These are phyloP conservation scores for Podospora pseudopauciseta DNA, from an alignment of 495 filamentous ascomycete species.

Conservation along the genomic window DNA sequence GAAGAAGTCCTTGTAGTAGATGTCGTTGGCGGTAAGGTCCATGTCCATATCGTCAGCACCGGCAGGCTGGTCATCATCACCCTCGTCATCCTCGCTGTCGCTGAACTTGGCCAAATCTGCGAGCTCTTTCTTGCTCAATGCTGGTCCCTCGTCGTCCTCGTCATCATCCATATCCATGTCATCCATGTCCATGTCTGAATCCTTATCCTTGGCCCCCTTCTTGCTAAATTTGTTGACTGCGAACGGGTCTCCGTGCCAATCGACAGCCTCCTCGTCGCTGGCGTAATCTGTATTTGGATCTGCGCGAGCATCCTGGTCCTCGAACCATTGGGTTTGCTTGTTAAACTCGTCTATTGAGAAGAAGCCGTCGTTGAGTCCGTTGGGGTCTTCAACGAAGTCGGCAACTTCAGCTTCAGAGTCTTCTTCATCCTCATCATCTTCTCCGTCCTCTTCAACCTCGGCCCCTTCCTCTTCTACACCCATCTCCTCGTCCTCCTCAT, in stretches of 20 bases:
- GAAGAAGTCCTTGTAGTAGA: conserved; percentile 89
- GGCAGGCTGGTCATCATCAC: conserved; percentile 44
- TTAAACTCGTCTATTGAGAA: conserved; percentile 99
- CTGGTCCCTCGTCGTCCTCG: conserved; percentile 18
- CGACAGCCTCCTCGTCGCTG: conserved; percentile 76
- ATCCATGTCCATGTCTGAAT: conserved; percentile 20
- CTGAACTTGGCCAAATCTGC: conserved; percentile 42
- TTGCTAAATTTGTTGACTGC: conserved; percentile 20
- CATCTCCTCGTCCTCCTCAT: conserved; percentile 14
- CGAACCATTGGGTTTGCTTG: conserved; percentile 79
- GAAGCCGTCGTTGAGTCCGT: conserved; percentile 86
- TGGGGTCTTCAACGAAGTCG: conserved; percentile 48
- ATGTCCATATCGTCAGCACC: conserved; percentile 51
- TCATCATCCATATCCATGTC: conserved; percentile 21
- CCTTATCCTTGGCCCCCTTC: conserved; percentile 16
- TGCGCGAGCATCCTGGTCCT: conserved; percentile 68
- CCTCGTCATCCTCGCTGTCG: conserved; percentile 60
- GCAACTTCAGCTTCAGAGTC: conserved; percentile 37
- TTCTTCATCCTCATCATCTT: conserved; percentile 31
- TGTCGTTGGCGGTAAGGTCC: conserved; percentile 71
- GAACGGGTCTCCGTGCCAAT: conserved; percentile 76
- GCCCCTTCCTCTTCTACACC: conserved; percentile 26
- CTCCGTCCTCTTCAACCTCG: conserved; percentile 28
- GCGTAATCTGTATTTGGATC: conserved; percentile 59
- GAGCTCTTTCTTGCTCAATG: conserved; percentile 20